A percentile compares a stretch with the other conserved stretches of the same genome.
These are phyloP conservation scores for Colletotrichum sp. DNA, from an alignment of 2,329 filamentous ascomycete genomes.

Conservation along the genomic window DNA sequence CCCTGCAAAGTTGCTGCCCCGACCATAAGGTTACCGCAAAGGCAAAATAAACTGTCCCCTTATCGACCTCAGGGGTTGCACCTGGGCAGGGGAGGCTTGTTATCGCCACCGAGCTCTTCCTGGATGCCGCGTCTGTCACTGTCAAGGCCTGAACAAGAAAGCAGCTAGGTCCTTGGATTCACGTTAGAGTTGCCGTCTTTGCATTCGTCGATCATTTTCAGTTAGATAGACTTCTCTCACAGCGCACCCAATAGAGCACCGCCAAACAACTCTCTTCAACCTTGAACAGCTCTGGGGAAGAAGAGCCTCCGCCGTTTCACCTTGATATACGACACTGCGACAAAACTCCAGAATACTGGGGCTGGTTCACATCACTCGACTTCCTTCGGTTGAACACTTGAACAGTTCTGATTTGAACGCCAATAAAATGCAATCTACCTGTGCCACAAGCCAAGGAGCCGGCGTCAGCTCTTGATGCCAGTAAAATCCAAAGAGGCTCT, in stretches of 20 bases:
- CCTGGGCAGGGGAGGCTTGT: not conserved
- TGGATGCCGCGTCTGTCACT: not conserved
- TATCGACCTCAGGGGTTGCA: not conserved
- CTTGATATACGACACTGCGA: not conserved
- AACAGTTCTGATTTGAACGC: not conserved
- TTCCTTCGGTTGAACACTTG: not conserved
- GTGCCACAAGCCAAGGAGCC: not conserved
- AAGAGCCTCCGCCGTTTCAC: not conserved
- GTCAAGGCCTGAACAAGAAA: not conserved
- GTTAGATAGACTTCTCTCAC: not conserved
- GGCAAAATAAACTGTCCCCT: not conserved
- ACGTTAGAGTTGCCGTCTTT: not conserved
- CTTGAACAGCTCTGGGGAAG: not conserved
- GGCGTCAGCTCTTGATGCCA: slow-evolving; percentile 9
- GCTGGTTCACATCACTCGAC: not conserved
- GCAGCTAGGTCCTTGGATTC: not conserved
- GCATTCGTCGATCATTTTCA: not conserved
- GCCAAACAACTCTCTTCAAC: not conserved
- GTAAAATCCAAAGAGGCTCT: not conserved
- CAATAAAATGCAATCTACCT: not conserved
- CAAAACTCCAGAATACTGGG: not conserved
- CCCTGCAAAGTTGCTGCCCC: not conserved
- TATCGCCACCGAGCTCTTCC: not conserved
- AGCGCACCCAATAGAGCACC: not conserved
- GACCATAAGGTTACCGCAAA: not conserved